Evolutionary conservation across 331 rosid species (phyloP).

Genomic region (Telfairia occidentalis): DNA sequence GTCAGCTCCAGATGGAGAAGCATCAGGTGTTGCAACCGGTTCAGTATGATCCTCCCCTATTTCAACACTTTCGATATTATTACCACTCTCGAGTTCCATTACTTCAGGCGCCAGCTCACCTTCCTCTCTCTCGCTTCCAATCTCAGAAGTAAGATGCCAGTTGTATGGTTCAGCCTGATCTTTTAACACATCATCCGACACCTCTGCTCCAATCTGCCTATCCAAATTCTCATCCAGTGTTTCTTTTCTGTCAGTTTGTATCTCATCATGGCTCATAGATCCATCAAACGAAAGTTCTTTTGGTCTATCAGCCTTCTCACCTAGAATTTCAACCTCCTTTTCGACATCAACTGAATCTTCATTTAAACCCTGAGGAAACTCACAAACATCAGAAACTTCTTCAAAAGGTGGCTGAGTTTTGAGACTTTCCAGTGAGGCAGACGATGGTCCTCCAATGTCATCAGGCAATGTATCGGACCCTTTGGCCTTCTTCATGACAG

Average conservation of each 20-base stretch:
- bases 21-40: constrained; percentile 43
- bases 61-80: constrained; percentile 38
- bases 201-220: constrained; percentile 34
- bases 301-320: constrained; percentile 43
- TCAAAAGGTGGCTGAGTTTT: constrained; percentile 33
- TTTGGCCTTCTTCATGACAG: constrained; percentile 51
- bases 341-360: constrained; percentile 51
- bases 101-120: constrained; percentile 68
- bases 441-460: constrained; percentile 42
- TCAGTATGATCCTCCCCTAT: constrained; percentile 50
- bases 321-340: constrained; percentile 39
- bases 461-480: constrained; percentile 46
- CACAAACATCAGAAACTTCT: constrained; percentile 43
- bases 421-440: constrained; percentile 28
- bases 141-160: constrained; percentile 34
- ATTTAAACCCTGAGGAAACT: constrained; percentile 46
- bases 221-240: constrained; percentile 45
- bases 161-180: constrained; percentile 55
- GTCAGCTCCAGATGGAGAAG: constrained; percentile 49
- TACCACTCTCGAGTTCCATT: constrained; percentile 49
- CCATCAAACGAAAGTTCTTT: constrained; percentile 36
- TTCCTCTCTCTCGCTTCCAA: constrained; percentile 63
- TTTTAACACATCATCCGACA: constrained; percentile 41
- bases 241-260: constrained; percentile 34
- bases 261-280: constrained; percentile 33